Conservation (phyloP, 192 early-diverging fungal species). For the Umbelopsis ramanniana region DNA sequence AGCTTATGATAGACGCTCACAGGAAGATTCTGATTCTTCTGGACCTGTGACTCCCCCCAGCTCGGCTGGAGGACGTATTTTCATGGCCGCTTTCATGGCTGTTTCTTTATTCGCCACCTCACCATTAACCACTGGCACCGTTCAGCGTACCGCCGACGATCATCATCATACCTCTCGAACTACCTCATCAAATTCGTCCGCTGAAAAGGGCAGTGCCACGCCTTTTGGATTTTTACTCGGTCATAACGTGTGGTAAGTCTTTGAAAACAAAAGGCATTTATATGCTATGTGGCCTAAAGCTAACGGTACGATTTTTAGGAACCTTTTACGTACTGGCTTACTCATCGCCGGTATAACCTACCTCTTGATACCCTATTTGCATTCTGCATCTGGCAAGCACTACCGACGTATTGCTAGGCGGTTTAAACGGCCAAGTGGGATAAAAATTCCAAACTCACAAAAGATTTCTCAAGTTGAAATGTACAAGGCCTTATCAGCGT, state of each 20-base stretch:
- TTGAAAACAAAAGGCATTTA: too few relatives aligned
- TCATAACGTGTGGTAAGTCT: background rate
- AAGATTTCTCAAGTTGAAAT: background rate
- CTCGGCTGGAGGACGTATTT: slow-evolving; percentile 40
- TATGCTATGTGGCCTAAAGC: too few relatives aligned
- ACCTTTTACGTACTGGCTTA: background rate
- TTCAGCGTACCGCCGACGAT: slow-evolving; percentile 30
- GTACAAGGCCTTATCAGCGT: slow-evolving; percentile 22
- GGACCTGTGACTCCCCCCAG: slow-evolving; percentile 38
- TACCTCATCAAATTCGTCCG: background rate
- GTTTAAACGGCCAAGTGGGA: background rate
- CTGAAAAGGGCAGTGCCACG: background rate
- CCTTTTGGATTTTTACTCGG: slow-evolving; percentile 7
- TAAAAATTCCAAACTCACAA: slow-evolving; percentile 1
- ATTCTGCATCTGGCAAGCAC: background rate
- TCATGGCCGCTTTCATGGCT: slow-evolving; percentile 67
- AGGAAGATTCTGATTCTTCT: slow-evolving; percentile 21
- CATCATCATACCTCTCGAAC: slow-evolving; percentile 37
- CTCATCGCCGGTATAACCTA: background rate
- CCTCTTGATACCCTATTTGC: background rate
- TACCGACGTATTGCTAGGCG: slow-evolving; percentile 22
- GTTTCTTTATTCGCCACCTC: slow-evolving; percentile 55
- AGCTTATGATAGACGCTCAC: background rate
- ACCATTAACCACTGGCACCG: slow-evolving; percentile 35
- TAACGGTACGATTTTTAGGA: background rate